Conservation (phyloP, 176 grass and related monocot genomes). For the Eragrostis curvula region DNA sequence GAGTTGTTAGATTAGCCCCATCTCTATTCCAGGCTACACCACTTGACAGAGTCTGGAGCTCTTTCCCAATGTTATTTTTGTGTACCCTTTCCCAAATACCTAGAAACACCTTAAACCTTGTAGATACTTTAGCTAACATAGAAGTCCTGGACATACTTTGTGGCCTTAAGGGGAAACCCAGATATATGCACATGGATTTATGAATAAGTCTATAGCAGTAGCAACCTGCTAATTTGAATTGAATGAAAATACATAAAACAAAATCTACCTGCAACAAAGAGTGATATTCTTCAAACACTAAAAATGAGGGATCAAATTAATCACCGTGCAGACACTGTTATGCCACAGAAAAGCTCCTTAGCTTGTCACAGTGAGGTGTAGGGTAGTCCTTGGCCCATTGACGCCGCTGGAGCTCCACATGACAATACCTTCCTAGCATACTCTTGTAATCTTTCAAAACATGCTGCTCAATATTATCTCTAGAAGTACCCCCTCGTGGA, state of each 20-base stretch:
- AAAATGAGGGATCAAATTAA: constrained; percentile 29
- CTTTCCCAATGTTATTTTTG: background rate
- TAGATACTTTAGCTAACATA: background rate
- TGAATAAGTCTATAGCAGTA: background rate
- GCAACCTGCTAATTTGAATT: background rate
- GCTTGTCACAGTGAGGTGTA: constrained; percentile 80
- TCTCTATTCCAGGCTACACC: background rate
- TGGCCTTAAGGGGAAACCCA: background rate
- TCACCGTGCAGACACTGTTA: constrained; percentile 43
- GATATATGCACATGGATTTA: background rate
- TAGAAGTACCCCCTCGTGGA: constrained; percentile 59
- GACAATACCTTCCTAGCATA: constrained; percentile 64
- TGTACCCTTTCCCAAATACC: constrained; percentile 14
- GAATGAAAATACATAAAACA: constrained; percentile 6
- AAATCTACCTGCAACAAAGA: constrained; percentile 17
- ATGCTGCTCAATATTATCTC: constrained; percentile 70
- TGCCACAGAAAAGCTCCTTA: constrained; percentile 49
- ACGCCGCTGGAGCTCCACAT: constrained; percentile 61
- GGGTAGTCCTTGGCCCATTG: constrained; percentile 69
- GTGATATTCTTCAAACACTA: background rate
- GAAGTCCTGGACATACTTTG: constrained; percentile 7
- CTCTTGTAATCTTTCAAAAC: constrained; percentile 79
- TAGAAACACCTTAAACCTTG: constrained; percentile 9
- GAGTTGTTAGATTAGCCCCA: background rate
- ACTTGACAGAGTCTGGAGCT: background rate